A percentile compares a stretch with the other conserved stretches of the same genome.
Evolutionary conservation across 345 rosid genomes (phyloP).

Genomic region (Eucalyptus fibrosa): DNA sequence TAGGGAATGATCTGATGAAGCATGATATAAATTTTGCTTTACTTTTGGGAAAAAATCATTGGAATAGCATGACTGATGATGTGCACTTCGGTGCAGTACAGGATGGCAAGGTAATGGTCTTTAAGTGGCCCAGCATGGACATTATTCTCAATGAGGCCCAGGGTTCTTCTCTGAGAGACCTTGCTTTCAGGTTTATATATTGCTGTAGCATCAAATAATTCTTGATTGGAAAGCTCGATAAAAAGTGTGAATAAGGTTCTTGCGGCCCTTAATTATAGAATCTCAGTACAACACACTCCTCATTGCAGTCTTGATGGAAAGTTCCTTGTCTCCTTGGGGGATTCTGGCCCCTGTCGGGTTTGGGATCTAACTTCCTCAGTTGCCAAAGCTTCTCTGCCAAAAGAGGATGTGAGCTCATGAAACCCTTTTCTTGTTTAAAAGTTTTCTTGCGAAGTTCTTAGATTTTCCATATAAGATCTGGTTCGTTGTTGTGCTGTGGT

Average conservation of each 20-base stretch:
- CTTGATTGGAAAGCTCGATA: background rate
- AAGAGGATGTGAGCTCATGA: slow-evolving; percentile 39
- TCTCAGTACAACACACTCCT: background rate
- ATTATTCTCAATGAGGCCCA: slow-evolving; percentile 42
- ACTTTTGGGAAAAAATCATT: background rate
- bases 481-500: background rate
- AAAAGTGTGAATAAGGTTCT: background rate
- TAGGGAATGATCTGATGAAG: background rate
- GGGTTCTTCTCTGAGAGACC: slow-evolving; percentile 50
- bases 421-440: background rate
- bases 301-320: slow-evolving; percentile 70
- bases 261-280: background rate
- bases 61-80: slow-evolving; percentile 14
- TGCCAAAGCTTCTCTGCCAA: slow-evolving; percentile 49
- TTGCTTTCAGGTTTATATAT: slow-evolving; percentile 59
- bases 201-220: background rate
- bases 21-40: background rate
- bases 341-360: slow-evolving; percentile 63
- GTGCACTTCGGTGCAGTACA: slow-evolving; percentile 53
- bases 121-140: slow-evolving; percentile 91
- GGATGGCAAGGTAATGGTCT: slow-evolving; percentile 83
- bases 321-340: slow-evolving; percentile 68
- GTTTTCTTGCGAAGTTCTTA: background rate
- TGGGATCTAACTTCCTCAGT: slow-evolving; percentile 65
- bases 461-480: background rate